Percentiles rank a stretch among this genome's conserved stretches.
Evolutionary conservation across 2,329 filamentous ascomycete species (phyloP).

Genomic region (Coniochaeta pulveracea): DNA sequence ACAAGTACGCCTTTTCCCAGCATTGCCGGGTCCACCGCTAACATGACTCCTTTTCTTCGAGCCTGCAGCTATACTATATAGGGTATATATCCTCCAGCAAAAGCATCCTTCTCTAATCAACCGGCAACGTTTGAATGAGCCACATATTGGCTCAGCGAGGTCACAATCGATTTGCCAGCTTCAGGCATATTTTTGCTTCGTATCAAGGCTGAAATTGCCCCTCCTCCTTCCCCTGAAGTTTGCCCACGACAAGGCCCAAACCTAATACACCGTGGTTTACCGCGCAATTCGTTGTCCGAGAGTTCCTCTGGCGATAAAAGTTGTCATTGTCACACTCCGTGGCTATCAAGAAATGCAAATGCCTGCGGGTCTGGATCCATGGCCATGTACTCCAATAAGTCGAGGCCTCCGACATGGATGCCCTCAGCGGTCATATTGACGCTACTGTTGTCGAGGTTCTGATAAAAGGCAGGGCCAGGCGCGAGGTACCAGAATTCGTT

Average conservation of each 20-base stretch:
- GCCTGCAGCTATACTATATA: too few species aligned
- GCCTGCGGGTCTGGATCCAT: conserved; percentile 31
- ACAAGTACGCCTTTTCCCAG: too few species aligned
- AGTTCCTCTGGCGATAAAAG: not conserved
- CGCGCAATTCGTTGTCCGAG: not conserved
- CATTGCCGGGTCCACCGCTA: too few species aligned
- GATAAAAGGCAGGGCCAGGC: conserved; percentile 51
- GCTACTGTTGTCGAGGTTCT: conserved; percentile 48
- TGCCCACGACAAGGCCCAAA: not conserved
- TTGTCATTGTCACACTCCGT: not conserved
- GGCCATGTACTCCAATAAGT: conserved; percentile 57
- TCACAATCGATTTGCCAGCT: too few species aligned
- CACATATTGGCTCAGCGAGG: too few species aligned
- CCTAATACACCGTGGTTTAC: not conserved
- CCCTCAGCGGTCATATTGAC: conserved; percentile 58
- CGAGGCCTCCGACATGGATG: conserved; percentile 54
- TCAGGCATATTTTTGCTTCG: too few species aligned
- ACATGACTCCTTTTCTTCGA: too few species aligned
- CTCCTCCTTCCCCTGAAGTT: too few species aligned
- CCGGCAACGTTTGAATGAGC: too few species aligned
- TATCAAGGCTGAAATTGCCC: too few species aligned
- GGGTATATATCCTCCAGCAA: not conserved
- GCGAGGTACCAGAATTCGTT: conserved; percentile 59
- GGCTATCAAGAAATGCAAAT: not conserved
- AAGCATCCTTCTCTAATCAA: too few species aligned